These are phyloP conservation scores for Colletotrichum theobromicola DNA, from an alignment of 2,329 filamentous ascomycete species.

Conservation along the genomic window DNA sequence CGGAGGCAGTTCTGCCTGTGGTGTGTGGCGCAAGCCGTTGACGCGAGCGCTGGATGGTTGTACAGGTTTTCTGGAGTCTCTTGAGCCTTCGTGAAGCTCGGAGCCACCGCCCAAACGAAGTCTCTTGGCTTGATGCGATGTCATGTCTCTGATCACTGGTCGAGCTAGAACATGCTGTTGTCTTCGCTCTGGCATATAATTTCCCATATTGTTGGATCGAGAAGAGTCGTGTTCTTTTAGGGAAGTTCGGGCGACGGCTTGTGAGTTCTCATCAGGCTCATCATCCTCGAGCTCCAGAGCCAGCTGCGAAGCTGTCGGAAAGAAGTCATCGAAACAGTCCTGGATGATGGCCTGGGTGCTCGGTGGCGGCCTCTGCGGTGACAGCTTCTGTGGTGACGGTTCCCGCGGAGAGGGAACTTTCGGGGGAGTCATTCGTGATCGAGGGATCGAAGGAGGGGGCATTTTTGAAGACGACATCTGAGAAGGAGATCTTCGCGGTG, in stretches of 20 bases:
- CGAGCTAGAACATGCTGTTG: background rate
- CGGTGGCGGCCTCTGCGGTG: conserved; percentile 32
- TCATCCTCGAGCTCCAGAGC: conserved; percentile 52
- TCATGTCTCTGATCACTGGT: background rate
- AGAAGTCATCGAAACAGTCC: conserved; percentile 55
- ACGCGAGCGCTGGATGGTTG: background rate
- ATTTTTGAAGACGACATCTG: background rate
- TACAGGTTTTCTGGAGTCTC: background rate
- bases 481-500: background rate
- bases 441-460: background rate
- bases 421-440: background rate
- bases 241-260: background rate
- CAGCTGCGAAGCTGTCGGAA: conserved; percentile 62
- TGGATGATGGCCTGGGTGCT: conserved; percentile 61
- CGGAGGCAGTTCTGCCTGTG: background rate
- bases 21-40: background rate
- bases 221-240: too few relatives aligned
- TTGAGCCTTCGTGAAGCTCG: background rate
- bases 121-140: background rate
- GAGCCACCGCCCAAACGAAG: background rate
- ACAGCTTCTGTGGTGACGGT: conserved; percentile 12
- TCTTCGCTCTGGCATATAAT: background rate
- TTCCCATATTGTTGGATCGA: background rate
- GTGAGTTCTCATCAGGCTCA: background rate
- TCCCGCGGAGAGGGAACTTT: conserved; percentile 20